Base-by-base conservation (phyloP, 1,284 basidiomycete species). In the Irpex sp. region DNA sequence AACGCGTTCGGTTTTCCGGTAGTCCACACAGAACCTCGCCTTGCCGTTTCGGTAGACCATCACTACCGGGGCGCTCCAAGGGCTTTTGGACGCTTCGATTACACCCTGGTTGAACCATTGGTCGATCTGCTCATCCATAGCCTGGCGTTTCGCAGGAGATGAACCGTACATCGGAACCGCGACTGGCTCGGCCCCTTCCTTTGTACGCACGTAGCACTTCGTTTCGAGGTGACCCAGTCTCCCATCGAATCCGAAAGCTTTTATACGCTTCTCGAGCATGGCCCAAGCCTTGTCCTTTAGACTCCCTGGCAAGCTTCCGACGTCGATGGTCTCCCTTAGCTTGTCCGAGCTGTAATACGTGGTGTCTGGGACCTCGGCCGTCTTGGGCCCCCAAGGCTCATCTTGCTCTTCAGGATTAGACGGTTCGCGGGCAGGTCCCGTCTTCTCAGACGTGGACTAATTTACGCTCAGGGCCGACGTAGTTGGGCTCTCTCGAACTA, bases 1-100 rank as follows among this genome's bases (percentile, higher is more conserved):
- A 68, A 51, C 1, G 61, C 67, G 61, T 77, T 77, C 1, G 76
- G 67, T 48, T 70, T 68, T 28, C 1, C 74, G 58, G 55, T 75
- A 77, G 62, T 77, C 73, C 9, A 75, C 67, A 18, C 42, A 45
- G 42, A 45, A 45, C n/a, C 42, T 45, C 14, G 71, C 66, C 64
- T 76, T 76, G 12, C 70, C 65, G 59, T 74, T 71, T 5, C 71
- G 64, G 36, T 71, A 73, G 0, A 71, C 71, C 7, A 77, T 69
- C 2, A 78, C 63, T 0, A 69, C 71, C 0, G 75, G 74, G 1
- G 69, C 68, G 10, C 69, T 67, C 74, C 74, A 76, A 3, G 75
- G 72, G 42, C 73, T 74, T 7, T 62, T 58, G 0, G 73, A 77
- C 9, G 68, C 68, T 59, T 75, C 71, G 14, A 76, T 76, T 6